These are phyloP conservation scores for Epithemia pelagica DNA, from an alignment of 108 stramenopile species.

Conservation along the genomic window DNA sequence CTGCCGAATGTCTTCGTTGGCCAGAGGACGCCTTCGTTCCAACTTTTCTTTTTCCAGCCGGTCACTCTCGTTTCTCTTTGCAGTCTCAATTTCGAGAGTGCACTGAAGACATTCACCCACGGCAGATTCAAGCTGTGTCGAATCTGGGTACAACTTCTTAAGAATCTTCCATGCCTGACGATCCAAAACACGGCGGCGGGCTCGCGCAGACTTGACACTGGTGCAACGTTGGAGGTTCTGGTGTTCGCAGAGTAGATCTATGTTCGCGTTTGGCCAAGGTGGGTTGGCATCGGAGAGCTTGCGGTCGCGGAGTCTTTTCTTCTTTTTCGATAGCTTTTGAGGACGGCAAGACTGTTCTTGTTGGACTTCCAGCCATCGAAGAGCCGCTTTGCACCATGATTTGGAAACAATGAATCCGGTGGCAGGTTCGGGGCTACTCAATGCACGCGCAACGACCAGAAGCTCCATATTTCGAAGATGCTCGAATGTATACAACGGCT, in stretches of 20 bases:
- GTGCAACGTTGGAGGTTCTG: slow-evolving; percentile 29
- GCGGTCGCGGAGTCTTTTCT: slow-evolving; percentile 60
- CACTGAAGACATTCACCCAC: slow-evolving; percentile 70
- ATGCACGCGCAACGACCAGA: slow-evolving; percentile 77
- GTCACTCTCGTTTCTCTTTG: slow-evolving; percentile 43
- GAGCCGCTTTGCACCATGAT: slow-evolving; percentile 74
- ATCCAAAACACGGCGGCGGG: slow-evolving; percentile 69
- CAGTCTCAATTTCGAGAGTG: slow-evolving; percentile 56
- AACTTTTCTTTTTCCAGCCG: slow-evolving; percentile 44
- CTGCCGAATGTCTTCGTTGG: slow-evolving; percentile 58
- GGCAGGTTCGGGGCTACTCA: slow-evolving; percentile 69
- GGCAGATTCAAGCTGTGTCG: slow-evolving; percentile 33
- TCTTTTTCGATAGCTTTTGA: slow-evolving; percentile 54
- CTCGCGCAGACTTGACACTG: slow-evolving; percentile 57
- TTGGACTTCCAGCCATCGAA: slow-evolving; percentile 77
- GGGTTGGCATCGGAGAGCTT: slow-evolving; percentile 66
- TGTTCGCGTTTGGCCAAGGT: slow-evolving; percentile 79
- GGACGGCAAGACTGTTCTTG: slow-evolving; percentile 26
- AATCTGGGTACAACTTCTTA: slow-evolving; percentile 77
- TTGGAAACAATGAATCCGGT: slow-evolving; percentile 73
- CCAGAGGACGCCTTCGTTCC: slow-evolving; percentile 56
- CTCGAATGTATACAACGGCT: slow-evolving; percentile 49
- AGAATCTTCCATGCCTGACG: slow-evolving; percentile 84
- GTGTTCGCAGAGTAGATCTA: slow-evolving; percentile 61
- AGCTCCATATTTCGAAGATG: slow-evolving; percentile 84